Evolutionary conservation across 805 yeast genomes (phyloP).

Genomic region (Saccharomyces eubayanus): DNA sequence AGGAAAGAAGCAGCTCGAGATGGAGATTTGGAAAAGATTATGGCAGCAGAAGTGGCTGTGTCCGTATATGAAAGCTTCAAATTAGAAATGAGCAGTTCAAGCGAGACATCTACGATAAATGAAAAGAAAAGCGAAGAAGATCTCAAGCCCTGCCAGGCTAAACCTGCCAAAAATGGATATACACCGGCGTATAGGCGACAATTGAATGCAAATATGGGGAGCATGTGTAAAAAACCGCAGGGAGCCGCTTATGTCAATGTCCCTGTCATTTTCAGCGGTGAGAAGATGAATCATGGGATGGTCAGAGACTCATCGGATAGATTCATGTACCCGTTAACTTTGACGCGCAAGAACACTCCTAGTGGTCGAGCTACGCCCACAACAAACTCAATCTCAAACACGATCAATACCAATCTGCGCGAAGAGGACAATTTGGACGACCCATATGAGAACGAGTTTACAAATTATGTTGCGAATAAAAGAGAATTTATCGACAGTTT

Average conservation of each 20-base stretch:
- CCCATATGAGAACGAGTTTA: slow-evolving; percentile 35
- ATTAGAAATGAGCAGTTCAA: slow-evolving; percentile 1
- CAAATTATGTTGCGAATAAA: slow-evolving; percentile 35
- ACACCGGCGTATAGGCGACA: slow-evolving; percentile 1
- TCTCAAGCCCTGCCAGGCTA: background rate
- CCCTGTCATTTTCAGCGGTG: slow-evolving; percentile 4
- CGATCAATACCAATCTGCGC: background rate
- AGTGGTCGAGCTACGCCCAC: background rate
- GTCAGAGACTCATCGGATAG: background rate
- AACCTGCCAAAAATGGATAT: slow-evolving; percentile 4
- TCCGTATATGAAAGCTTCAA: background rate
- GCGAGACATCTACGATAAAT: slow-evolving; percentile 2
- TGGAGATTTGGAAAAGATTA: slow-evolving; percentile 25
- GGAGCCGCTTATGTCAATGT: slow-evolving; percentile 1
- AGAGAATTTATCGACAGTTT: slow-evolving; percentile 32
- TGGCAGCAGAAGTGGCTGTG: slow-evolving; percentile 28
- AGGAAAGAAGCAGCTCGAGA: slow-evolving; percentile 34
- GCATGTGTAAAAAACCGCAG: background rate
- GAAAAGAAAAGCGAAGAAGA: background rate
- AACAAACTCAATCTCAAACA: background rate
- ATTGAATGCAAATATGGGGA: slow-evolving; percentile 6
- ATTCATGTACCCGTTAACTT: background rate
- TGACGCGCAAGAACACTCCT: background rate
- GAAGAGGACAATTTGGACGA: slow-evolving; percentile 17
- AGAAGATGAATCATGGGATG: background rate